Evolutionary conservation across 2,329 filamentous ascomycete genomes (phyloP), one percentile per base, ranked within the genome.

Genomic region (Coleophoma cylindrospora): DNA sequence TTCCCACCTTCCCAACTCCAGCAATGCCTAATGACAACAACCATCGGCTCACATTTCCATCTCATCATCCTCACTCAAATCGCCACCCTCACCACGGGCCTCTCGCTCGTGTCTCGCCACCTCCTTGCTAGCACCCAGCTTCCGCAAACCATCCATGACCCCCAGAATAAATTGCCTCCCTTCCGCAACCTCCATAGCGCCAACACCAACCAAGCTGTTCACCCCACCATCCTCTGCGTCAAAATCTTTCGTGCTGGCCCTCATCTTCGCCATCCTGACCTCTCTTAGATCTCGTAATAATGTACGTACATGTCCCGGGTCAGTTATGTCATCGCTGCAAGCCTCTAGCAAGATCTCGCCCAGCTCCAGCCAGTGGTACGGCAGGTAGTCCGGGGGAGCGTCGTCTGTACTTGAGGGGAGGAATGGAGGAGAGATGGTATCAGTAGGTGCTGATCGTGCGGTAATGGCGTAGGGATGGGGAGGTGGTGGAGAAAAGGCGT

Each of bases 331-430:
- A 67, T 96, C 91, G 22, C 81, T 78, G 4, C 91, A 91, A 49
- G 89, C 86, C 43, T 91, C 87, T 2, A 99, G 79, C 43, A 99
- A 74, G 65, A 95, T 83, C 69, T 96, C 91, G 15, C 87, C 86
- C 9, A 97, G 72, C 70, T 97, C 94, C 40, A 95, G 79, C 91
- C 92, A 99, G 72, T 97, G 92, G 66, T 95, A 97, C 0, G 94
- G 94, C 33, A 99, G 74, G 13, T 84, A 81, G 38, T 83, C 82
- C 1, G 83, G 71, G 9, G 85, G 82, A 1, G 86, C 81, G 43
- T 81, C 74, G 17, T 85, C 81, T 0, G 86, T 91, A 56, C 87
- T 89, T 14, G 85, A 84, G 1, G 83, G 80, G 1, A 95, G 70
- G 64, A 96, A 96, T 0, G 92, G 92, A 4, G 91, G 81, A 1